Percentiles rank a stretch among this genome's conserved stretches.
These are phyloP conservation scores for Wallacemonas sp. DNA, from an alignment of 208 protist genomes.

Conservation along the genomic window DNA sequence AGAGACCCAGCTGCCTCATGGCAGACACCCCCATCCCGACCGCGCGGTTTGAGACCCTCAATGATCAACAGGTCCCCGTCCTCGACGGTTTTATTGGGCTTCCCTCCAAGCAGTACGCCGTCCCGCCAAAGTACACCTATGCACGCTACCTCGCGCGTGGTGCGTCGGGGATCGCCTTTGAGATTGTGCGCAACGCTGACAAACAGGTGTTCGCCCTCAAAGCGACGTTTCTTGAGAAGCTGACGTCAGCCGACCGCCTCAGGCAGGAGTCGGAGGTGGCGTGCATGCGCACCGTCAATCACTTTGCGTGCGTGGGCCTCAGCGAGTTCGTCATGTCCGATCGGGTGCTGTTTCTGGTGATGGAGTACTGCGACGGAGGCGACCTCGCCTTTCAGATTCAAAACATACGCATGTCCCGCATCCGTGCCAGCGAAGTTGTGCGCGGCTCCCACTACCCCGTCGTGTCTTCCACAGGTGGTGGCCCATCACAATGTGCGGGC, in stretches of 20 bases:
- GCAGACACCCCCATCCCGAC: not conserved
- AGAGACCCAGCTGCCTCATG: too few relatives aligned
- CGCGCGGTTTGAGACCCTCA: not conserved
- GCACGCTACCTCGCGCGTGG: conserved; percentile 31
- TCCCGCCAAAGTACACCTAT: conserved; percentile 28
- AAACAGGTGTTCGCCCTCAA: conserved; percentile 27
- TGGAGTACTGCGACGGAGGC: conserved; percentile 59
- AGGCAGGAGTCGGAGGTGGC: conserved; percentile 32
- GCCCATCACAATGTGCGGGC: conserved; percentile 11
- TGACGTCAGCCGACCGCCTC: conserved; percentile 8
- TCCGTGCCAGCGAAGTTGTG: not conserved
- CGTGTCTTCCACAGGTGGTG: conserved; percentile 3
- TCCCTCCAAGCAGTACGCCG: conserved; percentile 5
- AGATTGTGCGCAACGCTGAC: conserved; percentile 19
- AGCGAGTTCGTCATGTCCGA: conserved; percentile 29
- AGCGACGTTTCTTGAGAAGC: conserved; percentile 17
- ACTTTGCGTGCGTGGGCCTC: conserved; percentile 48
- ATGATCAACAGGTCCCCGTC: conserved; percentile 12
- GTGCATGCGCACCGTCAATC: conserved; percentile 33
- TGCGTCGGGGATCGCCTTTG: conserved; percentile 29
- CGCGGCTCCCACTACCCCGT: too few relatives aligned
- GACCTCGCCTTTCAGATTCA: conserved; percentile 37
- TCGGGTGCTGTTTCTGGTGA: conserved; percentile 37
- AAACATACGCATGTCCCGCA: not conserved
- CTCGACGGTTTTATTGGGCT: conserved; percentile 15